phyloP scores from a whole-genome alignment of 352 stramenopile genomes.

The Globisporangium spinosum region DNA sequence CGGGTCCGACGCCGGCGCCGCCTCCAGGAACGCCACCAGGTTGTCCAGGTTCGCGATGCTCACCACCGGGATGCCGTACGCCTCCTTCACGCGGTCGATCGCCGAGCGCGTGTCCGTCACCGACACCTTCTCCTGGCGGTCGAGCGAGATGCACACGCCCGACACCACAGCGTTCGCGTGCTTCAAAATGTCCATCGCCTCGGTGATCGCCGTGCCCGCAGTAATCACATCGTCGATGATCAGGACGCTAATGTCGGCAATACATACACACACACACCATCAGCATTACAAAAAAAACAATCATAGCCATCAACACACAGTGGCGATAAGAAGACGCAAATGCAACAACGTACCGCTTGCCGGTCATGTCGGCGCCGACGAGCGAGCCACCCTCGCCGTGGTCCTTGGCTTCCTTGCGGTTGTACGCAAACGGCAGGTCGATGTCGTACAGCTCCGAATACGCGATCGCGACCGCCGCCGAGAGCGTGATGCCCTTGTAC shows the following conservation, averaged over 20 bases:
- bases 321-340: background rate
- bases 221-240: conserved; percentile 99
- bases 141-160: conserved; percentile 96
- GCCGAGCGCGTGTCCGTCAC: conserved; percentile 91
- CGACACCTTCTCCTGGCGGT: conserved; percentile 96
- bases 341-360: conserved; percentile 77
- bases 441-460: conserved; percentile 90
- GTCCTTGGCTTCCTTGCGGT: conserved; percentile 99
- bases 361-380: conserved; percentile 93
- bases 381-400: conserved; percentile 97
- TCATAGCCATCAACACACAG: background rate
- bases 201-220: conserved; percentile 96
- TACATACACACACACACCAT: conserved; percentile 18
- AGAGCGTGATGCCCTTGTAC: conserved; percentile 99
- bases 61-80: conserved; percentile 90
- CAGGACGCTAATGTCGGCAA: conserved; percentile 72
- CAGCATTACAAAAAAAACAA: conserved; percentile 5
- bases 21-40: conserved; percentile 87
- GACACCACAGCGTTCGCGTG: conserved; percentile 90
- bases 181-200: conserved; percentile 91
- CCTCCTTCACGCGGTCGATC: conserved; percentile 91
- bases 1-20: conserved; percentile 33
- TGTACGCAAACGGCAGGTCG: conserved; percentile 96
- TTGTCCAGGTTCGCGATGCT: conserved; percentile 94
- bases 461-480: conserved; percentile 91